Percentiles rank a stretch among this genome's conserved stretches.
These are phyloP conservation scores for Aspergillus ochraceus DNA, from an alignment of 2,329 filamentous ascomycete species.

Conservation along the genomic window DNA sequence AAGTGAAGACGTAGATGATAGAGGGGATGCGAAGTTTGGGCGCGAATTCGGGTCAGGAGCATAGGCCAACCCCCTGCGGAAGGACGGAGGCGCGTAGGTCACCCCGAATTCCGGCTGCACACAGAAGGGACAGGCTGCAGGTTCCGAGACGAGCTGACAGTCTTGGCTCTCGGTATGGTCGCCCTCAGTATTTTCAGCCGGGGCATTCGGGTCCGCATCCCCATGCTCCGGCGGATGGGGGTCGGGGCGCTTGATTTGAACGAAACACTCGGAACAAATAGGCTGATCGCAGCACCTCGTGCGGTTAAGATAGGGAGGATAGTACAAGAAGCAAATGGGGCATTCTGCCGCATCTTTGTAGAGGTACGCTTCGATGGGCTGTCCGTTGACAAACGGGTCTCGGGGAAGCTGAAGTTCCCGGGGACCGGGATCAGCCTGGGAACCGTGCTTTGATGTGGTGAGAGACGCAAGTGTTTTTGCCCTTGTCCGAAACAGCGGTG, in stretches of 20 bases:
- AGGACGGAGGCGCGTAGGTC: conserved; percentile 87
- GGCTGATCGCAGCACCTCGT: conserved; percentile 94
- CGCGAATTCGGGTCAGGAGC: conserved; percentile 53
- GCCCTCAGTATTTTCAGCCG: conserved; percentile 29
- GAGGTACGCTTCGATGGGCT: conserved; percentile 84
- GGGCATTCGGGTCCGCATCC: conserved; percentile 43
- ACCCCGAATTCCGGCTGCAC: conserved; percentile 93
- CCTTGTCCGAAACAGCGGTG: conserved; percentile 72
- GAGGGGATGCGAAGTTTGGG: conserved; percentile 63
- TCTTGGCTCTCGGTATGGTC: conserved; percentile 43
- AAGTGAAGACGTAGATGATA: conserved; percentile 83
- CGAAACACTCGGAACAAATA: conserved; percentile 98
- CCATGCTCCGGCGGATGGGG: conserved; percentile 84
- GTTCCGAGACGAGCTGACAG: conserved; percentile 78
- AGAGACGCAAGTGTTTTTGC: conserved; percentile 87
- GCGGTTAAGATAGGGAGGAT: conserved; percentile 89
- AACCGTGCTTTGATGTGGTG: conserved; percentile 71
- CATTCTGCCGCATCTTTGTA: conserved; percentile 92
- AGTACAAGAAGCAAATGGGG: conserved; percentile 94
- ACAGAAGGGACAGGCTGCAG: conserved; percentile 91
- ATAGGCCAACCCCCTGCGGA: conserved; percentile 79
- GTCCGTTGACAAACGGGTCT: conserved; percentile 91
- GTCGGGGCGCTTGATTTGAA: conserved; percentile 94
- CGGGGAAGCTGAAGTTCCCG: conserved; percentile 77
- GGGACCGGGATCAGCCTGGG: conserved; percentile 69